These are phyloP conservation scores for Aspergillus hancockii DNA, from an alignment of 495 filamentous ascomycete species.

Conservation along the genomic window DNA sequence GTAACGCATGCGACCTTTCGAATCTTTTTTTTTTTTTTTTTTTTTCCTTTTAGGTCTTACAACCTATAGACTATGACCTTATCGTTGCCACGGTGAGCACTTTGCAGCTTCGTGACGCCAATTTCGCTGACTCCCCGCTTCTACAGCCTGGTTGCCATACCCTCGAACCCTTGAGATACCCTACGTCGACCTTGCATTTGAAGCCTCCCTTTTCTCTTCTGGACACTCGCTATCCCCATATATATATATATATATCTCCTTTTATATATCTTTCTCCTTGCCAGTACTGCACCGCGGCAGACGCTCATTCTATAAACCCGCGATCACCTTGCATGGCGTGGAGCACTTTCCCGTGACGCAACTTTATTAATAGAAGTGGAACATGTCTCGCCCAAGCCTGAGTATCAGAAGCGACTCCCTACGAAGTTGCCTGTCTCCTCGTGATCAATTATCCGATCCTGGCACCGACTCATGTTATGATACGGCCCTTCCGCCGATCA, in stretches of 20 bases:
- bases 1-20: neutral
- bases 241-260: neutral
- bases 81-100: slow-evolving; percentile 15
- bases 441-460: slow-evolving; percentile 7
- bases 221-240: neutral
- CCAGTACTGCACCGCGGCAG: neutral
- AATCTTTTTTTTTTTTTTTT: neutral
- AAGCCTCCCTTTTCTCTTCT: neutral
- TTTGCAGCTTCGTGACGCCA: neutral
- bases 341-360: neutral
- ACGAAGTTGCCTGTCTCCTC: slow-evolving; percentile 7
- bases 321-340: neutral
- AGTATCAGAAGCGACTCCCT: slow-evolving; percentile 10
- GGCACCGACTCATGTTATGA: slow-evolving; percentile 14
- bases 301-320: neutral
- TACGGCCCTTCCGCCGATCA: slow-evolving; percentile 26
- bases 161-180: slow-evolving; percentile 6
- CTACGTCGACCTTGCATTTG: neutral
- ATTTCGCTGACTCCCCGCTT: neutral
- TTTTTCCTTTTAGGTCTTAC: neutral
- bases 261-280: neutral
- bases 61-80: neutral
- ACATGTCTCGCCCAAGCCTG: slow-evolving; percentile 7
- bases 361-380: neutral
- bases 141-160: neutral